These are phyloP conservation scores for Psilocybe mexicana DNA, from an alignment of 1,284 basidiomycete genomes.

Conservation along the genomic window DNA sequence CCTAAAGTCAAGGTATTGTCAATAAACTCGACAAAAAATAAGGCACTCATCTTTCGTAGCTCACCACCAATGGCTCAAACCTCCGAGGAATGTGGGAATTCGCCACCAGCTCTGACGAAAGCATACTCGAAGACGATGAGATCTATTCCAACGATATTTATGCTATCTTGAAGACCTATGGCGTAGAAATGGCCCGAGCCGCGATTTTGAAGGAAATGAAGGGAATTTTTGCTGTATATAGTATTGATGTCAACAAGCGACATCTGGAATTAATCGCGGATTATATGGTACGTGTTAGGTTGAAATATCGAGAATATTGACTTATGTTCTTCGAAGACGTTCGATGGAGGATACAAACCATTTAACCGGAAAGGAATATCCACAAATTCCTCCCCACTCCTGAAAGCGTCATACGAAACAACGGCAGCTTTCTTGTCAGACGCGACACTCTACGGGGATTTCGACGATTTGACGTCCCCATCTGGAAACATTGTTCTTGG, in stretches of 20 bases:
- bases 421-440: constrained; percentile 96
- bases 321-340: constrained; percentile 63
- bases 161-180: constrained; percentile 89
- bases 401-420: constrained; percentile 98
- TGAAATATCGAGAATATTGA: too few species aligned
- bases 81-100: constrained; percentile 91
- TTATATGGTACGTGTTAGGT: constrained; percentile 80
- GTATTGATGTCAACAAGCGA: constrained; percentile 92
- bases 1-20: constrained; percentile 49
- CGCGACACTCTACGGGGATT: constrained; percentile 93
- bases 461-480: constrained; percentile 87
- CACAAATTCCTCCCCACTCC: constrained; percentile 87
- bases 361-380: constrained; percentile 97
- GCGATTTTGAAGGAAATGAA: constrained; percentile 92
- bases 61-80: constrained; percentile 91
- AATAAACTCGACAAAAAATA: not conserved
- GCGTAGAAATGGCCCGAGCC: constrained; percentile 95
- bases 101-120: constrained; percentile 60
- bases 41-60: constrained; percentile 37
- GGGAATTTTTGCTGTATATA: constrained; percentile 95
- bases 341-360: constrained; percentile 95
- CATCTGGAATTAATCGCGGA: constrained; percentile 98
- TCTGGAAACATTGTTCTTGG: constrained; percentile 93
- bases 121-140: constrained; percentile 80
- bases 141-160: constrained; percentile 97